A percentile compares a stretch with the other conserved stretches of the same genome.
These are phyloP conservation scores for Vaccinium myrtillus DNA, from an alignment of 148 eudicot genomes.

Conservation along the genomic window DNA sequence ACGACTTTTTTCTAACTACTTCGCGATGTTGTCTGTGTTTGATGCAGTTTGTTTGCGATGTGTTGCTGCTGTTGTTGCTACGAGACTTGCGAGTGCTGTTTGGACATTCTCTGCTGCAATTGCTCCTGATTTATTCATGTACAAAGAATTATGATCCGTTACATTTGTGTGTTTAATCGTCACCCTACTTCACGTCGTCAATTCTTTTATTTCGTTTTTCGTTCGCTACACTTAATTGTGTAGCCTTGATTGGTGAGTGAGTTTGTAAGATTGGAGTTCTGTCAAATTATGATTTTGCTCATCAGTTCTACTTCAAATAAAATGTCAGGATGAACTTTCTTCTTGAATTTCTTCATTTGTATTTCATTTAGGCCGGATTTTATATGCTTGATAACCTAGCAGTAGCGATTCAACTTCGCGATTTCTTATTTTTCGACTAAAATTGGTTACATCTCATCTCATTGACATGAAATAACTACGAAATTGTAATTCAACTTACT, in stretches of 20 bases:
- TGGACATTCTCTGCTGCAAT: constrained; percentile 30
- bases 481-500: not conserved
- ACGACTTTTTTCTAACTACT: not conserved
- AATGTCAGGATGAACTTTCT: not conserved
- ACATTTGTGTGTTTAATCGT: not conserved
- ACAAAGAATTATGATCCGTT: no score
- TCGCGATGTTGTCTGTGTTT: not conserved
- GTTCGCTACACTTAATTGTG: no score
- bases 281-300: not conserved
- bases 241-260: not conserved
- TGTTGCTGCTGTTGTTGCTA: constrained; percentile 41
- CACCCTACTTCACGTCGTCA: not conserved
- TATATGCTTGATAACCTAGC: not conserved
- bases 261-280: not conserved
- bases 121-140: constrained; percentile 5
- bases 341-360: not conserved
- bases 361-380: not conserved
- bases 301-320: not conserved
- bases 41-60: constrained; percentile 29
- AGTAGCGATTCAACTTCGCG: not conserved
- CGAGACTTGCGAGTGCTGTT: constrained; percentile 40
- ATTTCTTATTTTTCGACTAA: not conserved
- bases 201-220: no score
- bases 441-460: not conserved
- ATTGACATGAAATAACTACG: not conserved